These are phyloP conservation scores for Daedaleopsis sinensis DNA, from an alignment of 768 basidiomycete genomes.

Conservation along the genomic window DNA sequence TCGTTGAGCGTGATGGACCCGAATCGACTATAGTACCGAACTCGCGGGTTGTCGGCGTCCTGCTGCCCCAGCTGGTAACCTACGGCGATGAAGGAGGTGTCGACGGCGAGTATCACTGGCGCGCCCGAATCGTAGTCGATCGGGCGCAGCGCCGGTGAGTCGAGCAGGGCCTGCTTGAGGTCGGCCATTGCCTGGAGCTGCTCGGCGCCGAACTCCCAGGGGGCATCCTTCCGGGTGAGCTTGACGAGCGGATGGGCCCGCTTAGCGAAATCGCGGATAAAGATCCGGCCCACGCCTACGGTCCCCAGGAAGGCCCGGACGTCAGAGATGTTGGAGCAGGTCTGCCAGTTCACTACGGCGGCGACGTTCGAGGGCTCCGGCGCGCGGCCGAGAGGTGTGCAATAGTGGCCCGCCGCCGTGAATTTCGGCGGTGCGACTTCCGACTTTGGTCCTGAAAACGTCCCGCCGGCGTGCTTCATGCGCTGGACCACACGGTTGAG, in stretches of 20 bases:
- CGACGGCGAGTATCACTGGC: conserved; percentile 26
- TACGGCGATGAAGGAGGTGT: conserved; percentile 29
- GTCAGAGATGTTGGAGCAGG: conserved; percentile 21
- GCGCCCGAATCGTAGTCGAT: conserved; percentile 23
- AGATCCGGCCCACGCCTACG: conserved; percentile 20
- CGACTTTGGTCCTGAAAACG: conserved; percentile 40
- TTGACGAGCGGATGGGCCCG: conserved; percentile 18
- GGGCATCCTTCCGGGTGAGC: conserved; percentile 24
- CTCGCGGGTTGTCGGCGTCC: conserved; percentile 7
- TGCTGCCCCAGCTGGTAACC: conserved; percentile 33
- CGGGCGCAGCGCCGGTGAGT: conserved; percentile 15
- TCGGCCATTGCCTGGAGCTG: conserved; percentile 16
- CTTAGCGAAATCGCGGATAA: conserved; percentile 25
- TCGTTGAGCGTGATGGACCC: conserved; percentile 42
- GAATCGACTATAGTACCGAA: conserved; percentile 35
- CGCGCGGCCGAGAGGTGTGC: conserved; percentile 36
- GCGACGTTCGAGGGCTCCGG: conserved; percentile 31
- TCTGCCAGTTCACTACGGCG: conserved; percentile 32
- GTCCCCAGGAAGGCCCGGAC: conserved; percentile 31
- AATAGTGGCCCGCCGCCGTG: conserved; percentile 40
- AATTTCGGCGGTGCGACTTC: background rate
- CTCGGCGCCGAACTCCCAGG: conserved; percentile 18
- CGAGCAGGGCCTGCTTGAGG: conserved; percentile 20
- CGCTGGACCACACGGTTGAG: conserved; percentile 41
- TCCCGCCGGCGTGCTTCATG: conserved; percentile 40